Conservation (phyloP, 495 filamentous ascomycete genomes). For the Penicillium coffeae region DNA sequence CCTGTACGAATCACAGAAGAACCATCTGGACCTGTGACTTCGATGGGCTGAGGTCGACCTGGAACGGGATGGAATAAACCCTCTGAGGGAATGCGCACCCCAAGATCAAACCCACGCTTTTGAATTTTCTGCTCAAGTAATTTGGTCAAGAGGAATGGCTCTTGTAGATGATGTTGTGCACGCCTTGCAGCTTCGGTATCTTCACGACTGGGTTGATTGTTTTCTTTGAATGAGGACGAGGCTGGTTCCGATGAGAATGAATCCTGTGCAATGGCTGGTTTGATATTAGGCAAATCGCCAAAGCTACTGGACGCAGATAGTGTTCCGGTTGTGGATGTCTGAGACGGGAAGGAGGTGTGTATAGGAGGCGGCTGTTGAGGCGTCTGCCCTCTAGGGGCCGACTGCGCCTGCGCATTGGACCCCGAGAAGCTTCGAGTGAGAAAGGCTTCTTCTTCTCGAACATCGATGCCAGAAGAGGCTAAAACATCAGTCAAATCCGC, state of each 20-base stretch:
- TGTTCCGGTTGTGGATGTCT: constrained; percentile 40
- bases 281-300: constrained; percentile 31
- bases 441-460: constrained; percentile 75
- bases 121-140: constrained; percentile 47
- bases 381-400: constrained; percentile 42
- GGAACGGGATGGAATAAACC: constrained; percentile 54
- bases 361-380: constrained; percentile 33
- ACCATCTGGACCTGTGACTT: constrained; percentile 54
- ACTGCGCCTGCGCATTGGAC: constrained; percentile 40
- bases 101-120: constrained; percentile 47
- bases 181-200: constrained; percentile 42
- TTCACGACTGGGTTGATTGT: constrained; percentile 40
- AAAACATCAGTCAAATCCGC: constrained; percentile 74
- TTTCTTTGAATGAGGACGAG: constrained; percentile 34
- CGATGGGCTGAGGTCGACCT: constrained; percentile 45
- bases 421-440: constrained; percentile 59
- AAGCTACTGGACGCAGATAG: constrained; percentile 37
- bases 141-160: constrained; percentile 55
- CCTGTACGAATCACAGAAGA: constrained; percentile 54
- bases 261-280: constrained; percentile 29
- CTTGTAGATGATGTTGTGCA: constrained; percentile 52
- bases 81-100: constrained; percentile 61
- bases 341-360: constrained; percentile 39
- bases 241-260: constrained; percentile 32
- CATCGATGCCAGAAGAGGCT: constrained; percentile 73